These are phyloP conservation scores for Penicillium sp. DNA, from an alignment of 2,329 filamentous ascomycete genomes.

Conservation along the genomic window DNA sequence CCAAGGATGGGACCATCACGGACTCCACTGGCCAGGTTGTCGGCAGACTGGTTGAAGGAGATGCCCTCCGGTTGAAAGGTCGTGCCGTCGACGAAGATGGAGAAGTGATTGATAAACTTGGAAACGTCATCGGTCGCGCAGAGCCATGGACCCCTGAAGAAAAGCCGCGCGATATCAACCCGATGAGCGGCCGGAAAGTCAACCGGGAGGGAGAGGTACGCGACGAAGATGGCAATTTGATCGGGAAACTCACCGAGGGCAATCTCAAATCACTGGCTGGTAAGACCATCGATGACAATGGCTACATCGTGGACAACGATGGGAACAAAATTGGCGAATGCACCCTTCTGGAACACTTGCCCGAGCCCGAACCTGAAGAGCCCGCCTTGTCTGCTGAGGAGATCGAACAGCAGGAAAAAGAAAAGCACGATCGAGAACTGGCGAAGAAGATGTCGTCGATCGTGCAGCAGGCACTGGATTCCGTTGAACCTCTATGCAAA, in stretches of 20 bases:
- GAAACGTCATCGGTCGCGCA: not conserved
- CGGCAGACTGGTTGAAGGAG: not conserved
- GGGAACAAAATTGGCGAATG: conserved; percentile 45
- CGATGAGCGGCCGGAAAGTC: not conserved
- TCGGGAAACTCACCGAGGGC: not conserved
- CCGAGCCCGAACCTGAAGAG: not conserved
- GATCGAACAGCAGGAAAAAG: not conserved
- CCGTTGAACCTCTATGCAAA: not conserved
- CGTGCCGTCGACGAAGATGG: not conserved
- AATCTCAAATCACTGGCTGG: conserved; percentile 44
- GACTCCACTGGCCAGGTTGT: not conserved
- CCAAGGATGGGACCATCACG: not conserved
- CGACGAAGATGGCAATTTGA: not conserved
- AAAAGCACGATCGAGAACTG: not conserved
- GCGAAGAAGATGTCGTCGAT: not conserved
- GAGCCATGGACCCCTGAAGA: not conserved
- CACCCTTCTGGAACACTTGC: not conserved
- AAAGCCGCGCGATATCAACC: not conserved
- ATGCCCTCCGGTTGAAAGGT: not conserved
- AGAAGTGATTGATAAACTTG: not conserved
- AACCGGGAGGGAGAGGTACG: not conserved
- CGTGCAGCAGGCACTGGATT: not conserved
- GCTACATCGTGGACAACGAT: conserved; percentile 62
- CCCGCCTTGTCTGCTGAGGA: not conserved
- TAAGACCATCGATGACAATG: conserved; percentile 57